These are phyloP conservation scores for Baorangia bicolor DNA, from an alignment of 768 basidiomycete species.

Conservation along the genomic window DNA sequence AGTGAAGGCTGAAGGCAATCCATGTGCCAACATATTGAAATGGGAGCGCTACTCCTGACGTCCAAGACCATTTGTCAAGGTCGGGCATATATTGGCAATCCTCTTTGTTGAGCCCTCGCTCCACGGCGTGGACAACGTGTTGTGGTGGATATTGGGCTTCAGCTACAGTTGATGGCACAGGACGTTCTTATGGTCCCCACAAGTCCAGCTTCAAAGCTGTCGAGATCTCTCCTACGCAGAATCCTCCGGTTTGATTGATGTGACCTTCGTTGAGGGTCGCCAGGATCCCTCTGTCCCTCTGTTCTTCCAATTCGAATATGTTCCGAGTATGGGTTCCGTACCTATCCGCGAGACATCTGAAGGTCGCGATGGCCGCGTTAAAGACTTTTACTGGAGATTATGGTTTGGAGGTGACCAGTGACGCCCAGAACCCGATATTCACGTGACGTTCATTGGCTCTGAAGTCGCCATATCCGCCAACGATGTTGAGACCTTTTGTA, in stretches of 20 bases:
- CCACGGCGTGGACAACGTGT: slow-evolving; percentile 82
- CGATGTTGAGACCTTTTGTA: slow-evolving; percentile 86
- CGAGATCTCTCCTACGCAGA: slow-evolving; percentile 62
- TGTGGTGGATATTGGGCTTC: slow-evolving; percentile 54
- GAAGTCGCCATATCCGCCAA: slow-evolving; percentile 76
- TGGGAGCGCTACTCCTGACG: too few relatives aligned
- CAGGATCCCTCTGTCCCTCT: slow-evolving; percentile 76
- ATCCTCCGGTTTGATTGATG: slow-evolving; percentile 54
- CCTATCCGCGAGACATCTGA: slow-evolving; percentile 90
- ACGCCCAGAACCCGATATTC: slow-evolving; percentile 77
- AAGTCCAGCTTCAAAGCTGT: slow-evolving; percentile 78
- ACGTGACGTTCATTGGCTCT: slow-evolving; percentile 82
- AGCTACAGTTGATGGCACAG: slow-evolving; percentile 71
- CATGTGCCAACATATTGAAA: too few relatives aligned
- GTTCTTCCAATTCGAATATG: slow-evolving; percentile 77
- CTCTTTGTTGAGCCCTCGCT: slow-evolving; percentile 79
- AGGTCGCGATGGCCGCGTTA: slow-evolving; percentile 86
- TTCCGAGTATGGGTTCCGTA: slow-evolving; percentile 82
- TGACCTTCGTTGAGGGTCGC: slow-evolving; percentile 85
- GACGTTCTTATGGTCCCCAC: slow-evolving; percentile 77
- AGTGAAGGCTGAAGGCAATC: too few relatives aligned
- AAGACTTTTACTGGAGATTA: slow-evolving; percentile 96
- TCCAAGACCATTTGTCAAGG: slow-evolving; percentile 88
- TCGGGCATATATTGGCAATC: slow-evolving; percentile 81
- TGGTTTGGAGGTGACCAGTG: slow-evolving; percentile 90